Evolutionary conservation across 306 rosid species (phyloP), one percentile per base, ranked within the genome.

Genomic region (Oemleria cerasiformis): DNA sequence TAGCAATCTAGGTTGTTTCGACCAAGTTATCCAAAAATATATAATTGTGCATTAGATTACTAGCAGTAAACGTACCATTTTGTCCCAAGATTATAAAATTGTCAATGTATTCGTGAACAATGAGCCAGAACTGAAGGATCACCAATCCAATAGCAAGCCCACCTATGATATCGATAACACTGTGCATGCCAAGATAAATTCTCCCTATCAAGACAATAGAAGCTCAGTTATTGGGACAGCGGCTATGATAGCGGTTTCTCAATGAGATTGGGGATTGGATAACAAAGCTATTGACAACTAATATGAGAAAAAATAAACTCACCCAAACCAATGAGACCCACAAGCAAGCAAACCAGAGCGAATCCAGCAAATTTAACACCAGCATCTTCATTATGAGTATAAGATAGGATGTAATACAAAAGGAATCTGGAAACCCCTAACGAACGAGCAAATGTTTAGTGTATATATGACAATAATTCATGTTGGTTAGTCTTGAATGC

Each of bases 161-260:
- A 66, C 83, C 84, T 43, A 89, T 70, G 75, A 95, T 21, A 83
- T 95, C 99, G 63, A 91, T 50, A 71, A 88, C 51, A 71, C 97
- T 95, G 87, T 95, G 99, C 99, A 95, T 91, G 62, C 99, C 99
- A 17, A 95, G 97, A 82, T 91, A 91, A 68, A 95, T 83, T 89
- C 99, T 95, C 77, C 96, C 97, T 95, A 49, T 81, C 82, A 82
- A 58, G 67, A 66, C 67, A 59, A 77, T 62, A 73, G 59, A 67
- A 80, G 30, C 57, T 68, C 16, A 72, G 50, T 65, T 81, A n/a
- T n/a, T n/a, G n/a, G n/a, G n/a, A n/a, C n/a, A n/a, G n/a, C n/a
- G n/a, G n/a, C n/a, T n/a, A n/a, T n/a, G n/a, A n/a, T n/a, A n/a
- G n/a, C n/a, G n/a, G n/a, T n/a, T n/a, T n/a, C n/a, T n/a, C n/a